Evolutionary conservation across 257 asterid genomes (phyloP), one percentile per base, ranked within the genome.

Genomic region (Solanum tarijense): DNA sequence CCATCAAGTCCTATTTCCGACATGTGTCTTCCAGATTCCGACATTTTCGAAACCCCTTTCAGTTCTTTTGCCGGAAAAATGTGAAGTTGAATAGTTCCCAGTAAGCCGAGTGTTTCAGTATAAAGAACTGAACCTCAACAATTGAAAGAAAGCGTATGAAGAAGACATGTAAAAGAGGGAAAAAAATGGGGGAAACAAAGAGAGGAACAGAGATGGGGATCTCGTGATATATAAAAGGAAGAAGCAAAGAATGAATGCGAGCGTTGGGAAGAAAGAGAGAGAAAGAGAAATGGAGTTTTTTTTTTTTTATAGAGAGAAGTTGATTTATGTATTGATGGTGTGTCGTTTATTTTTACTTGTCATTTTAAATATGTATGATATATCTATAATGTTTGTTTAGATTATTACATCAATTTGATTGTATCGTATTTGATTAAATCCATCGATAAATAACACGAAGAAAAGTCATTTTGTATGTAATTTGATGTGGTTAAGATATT

Each of bases 161-260:
- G 86, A 84, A 88, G 87, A 88, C 89, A 91, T 85, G 87, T 55
- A 55, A 55, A 55, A 55, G 65, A 55, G n/a, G 25, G 6, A 87
- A 48, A 66, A 66, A 66, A 66, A 27, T 12, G 35, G 74, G 20
- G 10, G 35, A 12, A 71, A 68, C 18, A 65, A 11, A 73, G 74
- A 69, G 85, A 84, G 83, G 86, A 58, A 90, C 87, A 88, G 88
- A 91, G 74, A 93, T 88, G 94, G 94, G 93, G 97, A 94, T 96
- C 95, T 92, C 94, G 96, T 95, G 97, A 76, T 76, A 94, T 76
- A 94, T 88, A 87, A 90, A 92, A 87, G 92, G 92, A 83, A 62
- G 89, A 91, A 94, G 90, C 92, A 88, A 91, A 88, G 94, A 92
- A 92, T 93, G 95, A 93, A 92, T 92, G 94, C 89, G 95, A 91